A percentile compares a stretch with the other conserved stretches of the same genome.
Conservation (phyloP, 2,329 filamentous ascomycete genomes). For the Botryosphaeria dothidea region DNA sequence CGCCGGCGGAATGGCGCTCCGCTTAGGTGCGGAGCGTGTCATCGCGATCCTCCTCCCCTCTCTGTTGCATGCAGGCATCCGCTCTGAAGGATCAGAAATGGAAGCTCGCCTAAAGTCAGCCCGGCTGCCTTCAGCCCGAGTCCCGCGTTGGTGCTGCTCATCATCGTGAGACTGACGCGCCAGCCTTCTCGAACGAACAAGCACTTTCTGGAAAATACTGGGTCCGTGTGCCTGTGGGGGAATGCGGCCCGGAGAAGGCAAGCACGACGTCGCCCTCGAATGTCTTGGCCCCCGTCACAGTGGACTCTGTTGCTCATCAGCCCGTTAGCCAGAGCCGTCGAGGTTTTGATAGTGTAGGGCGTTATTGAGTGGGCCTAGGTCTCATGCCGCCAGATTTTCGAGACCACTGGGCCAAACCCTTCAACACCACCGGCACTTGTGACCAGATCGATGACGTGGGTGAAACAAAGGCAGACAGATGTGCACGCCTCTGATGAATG, state of each 20-base stretch:
- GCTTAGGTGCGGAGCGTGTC: conserved; percentile 6
- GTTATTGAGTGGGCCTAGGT: conserved; percentile 1
- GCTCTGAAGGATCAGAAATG: neutral
- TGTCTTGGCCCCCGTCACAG: neutral
- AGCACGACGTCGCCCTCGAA: neutral
- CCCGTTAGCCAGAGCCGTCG: neutral
- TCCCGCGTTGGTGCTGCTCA: neutral
- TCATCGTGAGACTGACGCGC: neutral
- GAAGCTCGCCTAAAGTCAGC: neutral
- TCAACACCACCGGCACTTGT: neutral
- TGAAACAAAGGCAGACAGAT: neutral
- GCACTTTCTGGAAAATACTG: neutral
- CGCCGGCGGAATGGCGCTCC: conserved; percentile 3
- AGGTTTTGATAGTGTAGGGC: conserved; percentile 2
- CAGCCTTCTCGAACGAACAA: neutral
- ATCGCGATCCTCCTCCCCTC: neutral
- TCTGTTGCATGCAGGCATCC: conserved; percentile 8
- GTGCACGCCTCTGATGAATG: neutral
- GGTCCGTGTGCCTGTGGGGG: neutral
- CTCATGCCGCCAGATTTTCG: neutral
- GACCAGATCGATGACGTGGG: conserved; percentile 6
- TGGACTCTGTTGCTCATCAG: neutral
- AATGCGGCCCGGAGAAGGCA: neutral
- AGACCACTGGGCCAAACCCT: neutral
- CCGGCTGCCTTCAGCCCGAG: neutral